phyloP scores from a whole-genome alignment of 768 basidiomycete genomes.

The Suillus placidus region DNA sequence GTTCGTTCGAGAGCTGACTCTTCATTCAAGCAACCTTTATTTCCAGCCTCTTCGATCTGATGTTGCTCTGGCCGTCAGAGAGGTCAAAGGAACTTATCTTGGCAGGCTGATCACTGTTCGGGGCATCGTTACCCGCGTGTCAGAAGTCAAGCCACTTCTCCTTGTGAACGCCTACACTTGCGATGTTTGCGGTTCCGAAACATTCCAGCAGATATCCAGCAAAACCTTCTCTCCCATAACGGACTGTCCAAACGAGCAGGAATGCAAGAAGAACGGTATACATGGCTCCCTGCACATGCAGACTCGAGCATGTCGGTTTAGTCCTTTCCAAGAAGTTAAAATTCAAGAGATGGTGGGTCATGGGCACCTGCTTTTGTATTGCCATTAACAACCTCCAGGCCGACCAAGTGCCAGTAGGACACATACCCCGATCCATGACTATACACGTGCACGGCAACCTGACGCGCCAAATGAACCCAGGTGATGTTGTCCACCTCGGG shows the following conservation, averaged over 20 bases:
- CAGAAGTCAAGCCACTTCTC: slow-evolving; percentile 96
- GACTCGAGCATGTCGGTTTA: slow-evolving; percentile 95
- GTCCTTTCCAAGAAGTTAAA: slow-evolving; percentile 97
- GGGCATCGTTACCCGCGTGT: slow-evolving; percentile 97
- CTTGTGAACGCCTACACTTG: slow-evolving; percentile 98
- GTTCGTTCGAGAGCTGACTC: slow-evolving; percentile 7
- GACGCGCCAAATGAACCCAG: slow-evolving; percentile 90
- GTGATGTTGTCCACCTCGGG: slow-evolving; percentile 93
- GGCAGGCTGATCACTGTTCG: slow-evolving; percentile 94
- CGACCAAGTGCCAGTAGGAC: slow-evolving; percentile 98
- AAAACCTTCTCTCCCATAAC: slow-evolving; percentile 88
- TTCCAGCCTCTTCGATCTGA: slow-evolving; percentile 85
- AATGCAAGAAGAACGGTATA: slow-evolving; percentile 85
- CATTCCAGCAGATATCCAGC: slow-evolving; percentile 94
- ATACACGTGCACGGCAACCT: slow-evolving; percentile 90
- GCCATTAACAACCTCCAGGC: slow-evolving; percentile 52
- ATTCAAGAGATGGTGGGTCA: slow-evolving; percentile 93
- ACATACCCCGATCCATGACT: slow-evolving; percentile 98
- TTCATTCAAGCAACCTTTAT: slow-evolving; percentile 78
- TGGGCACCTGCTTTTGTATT: not conserved
- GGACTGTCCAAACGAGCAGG: slow-evolving; percentile 85
- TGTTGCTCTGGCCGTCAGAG: slow-evolving; percentile 83
- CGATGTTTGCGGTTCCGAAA: slow-evolving; percentile 97
- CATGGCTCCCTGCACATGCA: slow-evolving; percentile 97
- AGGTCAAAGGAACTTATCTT: slow-evolving; percentile 84